Evolutionary conservation across 129 eudicot species (phyloP), one percentile per base, ranked within the genome.

Genomic region (Flaveria robusta): DNA sequence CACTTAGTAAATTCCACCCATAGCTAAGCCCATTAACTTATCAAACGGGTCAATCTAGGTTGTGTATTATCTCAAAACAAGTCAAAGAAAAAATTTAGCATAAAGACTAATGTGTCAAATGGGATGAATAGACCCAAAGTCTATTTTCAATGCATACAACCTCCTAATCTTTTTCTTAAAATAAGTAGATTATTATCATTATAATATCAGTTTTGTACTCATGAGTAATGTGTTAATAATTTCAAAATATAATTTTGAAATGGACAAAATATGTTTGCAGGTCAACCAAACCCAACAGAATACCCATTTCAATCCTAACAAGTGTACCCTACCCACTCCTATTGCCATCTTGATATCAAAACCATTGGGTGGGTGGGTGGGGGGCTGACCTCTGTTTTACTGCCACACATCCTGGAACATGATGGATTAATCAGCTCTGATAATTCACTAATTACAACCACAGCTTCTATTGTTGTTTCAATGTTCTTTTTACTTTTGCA

Each of bases 361-460:
- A 46, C 27, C 50, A 5, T 63, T 15, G 15, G 29, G 12, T 41
- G 34, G 43, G 31, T 6, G 52, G 34, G 43, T 46, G 41, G 10
- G 27, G 74, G 54, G 39, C 78, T 66, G 64, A 91, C 97, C 94
- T 91, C 94, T 81, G 97, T 88, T 82, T 75, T 88, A 12, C 72
- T 58, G 63, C 85, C 85, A 58, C 65, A 59, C 20, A 46, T 67
- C 78, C 88, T 85, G 83, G 76, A 70, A 86, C 99, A 88, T 50
- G 95, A 88, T 24, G 91, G 73, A 74, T 74, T 56, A 46, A 49
- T 27, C 41, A 66, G 64, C 59, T 81, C 85, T 49, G 83, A 74
- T 66, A 63, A 47, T 49, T 89, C 86, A 37, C 93, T 94, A 43
- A 89, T 68, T 52, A 94, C 75, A 56, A 94, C 85, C 37, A 91